A percentile compares a stretch with the other conserved stretches of the same genome.
Conservation (phyloP, 345 rosid genomes). For the Atalantia buxifolia region DNA sequence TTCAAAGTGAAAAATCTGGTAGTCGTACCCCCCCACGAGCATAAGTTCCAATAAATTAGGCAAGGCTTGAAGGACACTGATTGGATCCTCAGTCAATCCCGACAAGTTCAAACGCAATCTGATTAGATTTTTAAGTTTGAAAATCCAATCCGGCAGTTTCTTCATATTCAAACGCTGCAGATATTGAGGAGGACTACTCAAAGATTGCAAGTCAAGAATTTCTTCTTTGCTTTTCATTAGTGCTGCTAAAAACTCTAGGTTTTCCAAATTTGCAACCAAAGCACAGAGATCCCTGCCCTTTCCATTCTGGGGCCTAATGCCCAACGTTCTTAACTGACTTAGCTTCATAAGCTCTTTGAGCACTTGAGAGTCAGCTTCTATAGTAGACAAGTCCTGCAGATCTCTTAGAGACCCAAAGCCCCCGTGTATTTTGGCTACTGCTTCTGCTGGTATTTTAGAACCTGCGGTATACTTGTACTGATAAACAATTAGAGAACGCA, state of each 20-base stretch:
- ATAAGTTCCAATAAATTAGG: constrained; percentile 2
- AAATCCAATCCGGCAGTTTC: constrained; percentile 8
- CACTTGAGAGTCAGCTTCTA: neutral
- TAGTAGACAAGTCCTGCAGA: neutral
- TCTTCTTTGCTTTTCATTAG: neutral
- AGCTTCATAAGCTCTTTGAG: neutral
- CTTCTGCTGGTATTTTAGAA: fast-evolving
- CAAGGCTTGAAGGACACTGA: neutral
- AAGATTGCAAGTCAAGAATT: constrained; percentile 1
- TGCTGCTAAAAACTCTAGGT: neutral
- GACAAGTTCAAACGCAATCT: neutral
- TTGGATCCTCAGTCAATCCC: neutral
- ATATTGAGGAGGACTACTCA: neutral
- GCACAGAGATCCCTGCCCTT: neutral
- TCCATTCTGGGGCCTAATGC: neutral
- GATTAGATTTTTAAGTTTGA: neutral
- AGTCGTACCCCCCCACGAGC: neutral
- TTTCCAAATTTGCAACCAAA: constrained; percentile 5
- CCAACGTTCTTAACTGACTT: neutral
- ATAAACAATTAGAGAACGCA: neutral
- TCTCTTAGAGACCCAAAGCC: neutral
- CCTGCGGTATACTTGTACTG: fast-evolving
- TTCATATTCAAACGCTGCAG: neutral
- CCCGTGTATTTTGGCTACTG: fast-evolving
- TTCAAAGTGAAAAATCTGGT: neutral